phyloP scores from a whole-genome alignment of 345 rosid genomes.

The Pistacia integerrima region DNA sequence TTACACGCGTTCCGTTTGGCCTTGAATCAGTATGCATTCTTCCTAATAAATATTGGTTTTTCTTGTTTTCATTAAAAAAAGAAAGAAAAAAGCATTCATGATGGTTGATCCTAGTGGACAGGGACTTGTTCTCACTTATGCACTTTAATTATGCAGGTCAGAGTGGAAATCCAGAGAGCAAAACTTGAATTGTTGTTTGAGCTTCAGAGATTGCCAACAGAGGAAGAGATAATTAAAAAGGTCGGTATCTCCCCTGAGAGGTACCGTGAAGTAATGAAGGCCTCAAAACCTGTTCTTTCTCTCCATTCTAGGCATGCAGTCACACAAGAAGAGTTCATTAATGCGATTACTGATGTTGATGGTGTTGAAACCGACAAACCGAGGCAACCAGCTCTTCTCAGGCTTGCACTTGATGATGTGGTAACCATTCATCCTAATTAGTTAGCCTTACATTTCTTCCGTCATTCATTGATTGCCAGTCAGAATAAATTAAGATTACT shows the following conservation, averaged over 20 bases:
- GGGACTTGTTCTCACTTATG: slow-evolving; percentile 3
- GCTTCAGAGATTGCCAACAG: slow-evolving; percentile 69
- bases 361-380: slow-evolving; percentile 66
- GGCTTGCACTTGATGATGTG: slow-evolving; percentile 98
- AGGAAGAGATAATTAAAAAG: slow-evolving; percentile 59
- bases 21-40: slow-evolving; percentile 73
- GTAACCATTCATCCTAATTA: slow-evolving; percentile 36
- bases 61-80: not conserved
- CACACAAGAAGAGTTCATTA: slow-evolving; percentile 89
- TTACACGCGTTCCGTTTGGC: slow-evolving; percentile 84
- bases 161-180: slow-evolving; percentile 71
- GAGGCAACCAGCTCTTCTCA: slow-evolving; percentile 80
- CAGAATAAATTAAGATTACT: not conserved
- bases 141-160: slow-evolving; percentile 52
- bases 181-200: slow-evolving; percentile 67
- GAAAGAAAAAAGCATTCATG: not conserved
- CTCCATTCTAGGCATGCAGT: slow-evolving; percentile 68
- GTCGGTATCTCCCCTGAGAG: slow-evolving; percentile 81
- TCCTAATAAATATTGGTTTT: slow-evolving; percentile 14
- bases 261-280: slow-evolving; percentile 78
- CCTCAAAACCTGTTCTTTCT: slow-evolving; percentile 69
- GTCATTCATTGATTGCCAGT: not conserved
- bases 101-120: not conserved
- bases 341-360: slow-evolving; percentile 67
- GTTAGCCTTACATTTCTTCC: not conserved